Evolutionary conservation across 2,329 filamentous ascomycete species (phyloP).

Genomic region (Alternaria sp.): DNA sequence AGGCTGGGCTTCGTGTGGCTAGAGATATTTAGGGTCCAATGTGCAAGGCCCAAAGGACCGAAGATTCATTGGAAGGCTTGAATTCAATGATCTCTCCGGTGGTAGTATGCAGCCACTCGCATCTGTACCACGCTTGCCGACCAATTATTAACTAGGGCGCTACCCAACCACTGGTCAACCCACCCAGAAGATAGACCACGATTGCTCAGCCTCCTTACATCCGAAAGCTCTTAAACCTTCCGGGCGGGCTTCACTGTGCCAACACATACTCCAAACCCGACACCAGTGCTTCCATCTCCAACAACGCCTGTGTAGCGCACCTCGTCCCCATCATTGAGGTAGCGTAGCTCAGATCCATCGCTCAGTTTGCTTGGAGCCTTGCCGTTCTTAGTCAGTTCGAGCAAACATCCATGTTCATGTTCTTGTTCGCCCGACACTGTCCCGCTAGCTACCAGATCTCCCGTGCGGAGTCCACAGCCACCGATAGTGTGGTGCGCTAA

Average conservation of each 20-base stretch:
- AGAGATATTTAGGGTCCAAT: neutral
- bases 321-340: constrained; percentile 52
- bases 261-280: constrained; percentile 52
- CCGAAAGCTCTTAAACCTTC: constrained; percentile 2
- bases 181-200: neutral
- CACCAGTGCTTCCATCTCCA: constrained; percentile 37
- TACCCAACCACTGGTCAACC: neutral
- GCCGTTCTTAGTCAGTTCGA: constrained; percentile 51
- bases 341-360: constrained; percentile 43
- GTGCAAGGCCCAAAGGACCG: neutral
- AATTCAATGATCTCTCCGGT: neutral
- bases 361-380: constrained; percentile 33
- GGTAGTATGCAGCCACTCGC: neutral
- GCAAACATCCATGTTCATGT: constrained; percentile 51
- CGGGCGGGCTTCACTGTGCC: constrained; percentile 43
- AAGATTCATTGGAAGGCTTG: neutral
- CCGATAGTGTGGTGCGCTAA: constrained; percentile 53
- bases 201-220: neutral
- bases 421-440: constrained; percentile 51
- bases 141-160: constrained; percentile 2
- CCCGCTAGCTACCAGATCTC: constrained; percentile 54
- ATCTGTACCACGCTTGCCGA: neutral
- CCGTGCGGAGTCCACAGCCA: constrained; percentile 51
- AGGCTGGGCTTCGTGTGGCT: neutral
- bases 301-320: constrained; percentile 47